Conservation (phyloP, 176 grass and related monocot genomes). For the Dactylis glomerata region DNA sequence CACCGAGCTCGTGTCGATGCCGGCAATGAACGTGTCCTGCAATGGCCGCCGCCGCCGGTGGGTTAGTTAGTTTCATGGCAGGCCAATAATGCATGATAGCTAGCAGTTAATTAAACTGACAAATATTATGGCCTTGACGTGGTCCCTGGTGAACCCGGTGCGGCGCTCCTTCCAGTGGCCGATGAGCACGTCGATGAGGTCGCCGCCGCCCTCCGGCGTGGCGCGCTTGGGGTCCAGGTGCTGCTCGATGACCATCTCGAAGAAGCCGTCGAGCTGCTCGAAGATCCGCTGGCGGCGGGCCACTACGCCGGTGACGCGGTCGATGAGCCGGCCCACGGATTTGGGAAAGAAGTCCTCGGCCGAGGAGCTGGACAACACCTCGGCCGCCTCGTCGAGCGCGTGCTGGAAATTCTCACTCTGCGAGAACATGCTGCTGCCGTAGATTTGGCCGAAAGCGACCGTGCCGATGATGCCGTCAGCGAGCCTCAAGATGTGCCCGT, state of each 20-base stretch:
- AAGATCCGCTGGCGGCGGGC: not conserved
- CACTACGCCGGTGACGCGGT: not conserved
- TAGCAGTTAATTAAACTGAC: too few relatives aligned
- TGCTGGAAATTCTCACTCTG: not conserved
- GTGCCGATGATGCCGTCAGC: slow-evolving; percentile 29
- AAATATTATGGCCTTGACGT: not conserved
- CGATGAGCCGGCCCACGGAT: not conserved
- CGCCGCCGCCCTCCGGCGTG: not conserved
- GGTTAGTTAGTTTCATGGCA: too few relatives aligned
- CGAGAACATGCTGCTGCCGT: not conserved
- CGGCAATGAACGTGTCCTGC: too few relatives aligned
- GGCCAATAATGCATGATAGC: too few relatives aligned
- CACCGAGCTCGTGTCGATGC: too few relatives aligned
- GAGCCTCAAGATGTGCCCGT: slow-evolving; percentile 13
- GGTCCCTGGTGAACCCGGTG: not conserved
- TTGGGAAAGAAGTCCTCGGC: not conserved
- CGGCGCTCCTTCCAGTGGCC: not conserved
- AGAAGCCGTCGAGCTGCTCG: too few relatives aligned
- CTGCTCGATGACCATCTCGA: too few relatives aligned
- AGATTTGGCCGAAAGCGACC: slow-evolving; percentile 14
- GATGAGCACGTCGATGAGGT: not conserved
- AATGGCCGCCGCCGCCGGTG: too few relatives aligned
- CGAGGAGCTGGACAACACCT: not conserved
- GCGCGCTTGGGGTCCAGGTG: not conserved
- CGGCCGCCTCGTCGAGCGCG: not conserved